Evolutionary conservation across 2,329 filamentous ascomycete genomes (phyloP).

Genomic region (Zymoseptoria ardabiliae): DNA sequence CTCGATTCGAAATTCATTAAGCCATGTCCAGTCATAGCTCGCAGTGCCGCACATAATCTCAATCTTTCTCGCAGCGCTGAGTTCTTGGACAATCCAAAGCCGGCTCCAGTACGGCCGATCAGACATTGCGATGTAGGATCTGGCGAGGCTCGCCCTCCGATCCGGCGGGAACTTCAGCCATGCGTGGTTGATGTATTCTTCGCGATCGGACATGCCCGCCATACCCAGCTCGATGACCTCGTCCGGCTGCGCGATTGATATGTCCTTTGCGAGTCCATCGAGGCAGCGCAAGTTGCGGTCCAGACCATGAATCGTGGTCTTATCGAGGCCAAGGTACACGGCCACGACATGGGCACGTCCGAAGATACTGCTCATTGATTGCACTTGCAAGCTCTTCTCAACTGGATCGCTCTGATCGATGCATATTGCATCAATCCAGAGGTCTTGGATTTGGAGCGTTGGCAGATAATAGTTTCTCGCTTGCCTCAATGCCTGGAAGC

Average conservation of each 20-base stretch:
- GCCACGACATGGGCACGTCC: neutral
- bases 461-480: neutral
- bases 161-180: neutral
- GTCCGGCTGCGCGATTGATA: neutral
- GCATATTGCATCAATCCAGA: slow-evolving; percentile 4
- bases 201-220: neutral
- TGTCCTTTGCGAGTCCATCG: neutral
- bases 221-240: neutral
- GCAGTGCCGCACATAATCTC: neutral
- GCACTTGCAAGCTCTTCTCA: slow-evolving; percentile 4
- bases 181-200: neutral
- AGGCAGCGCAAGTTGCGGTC: neutral
- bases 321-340: neutral
- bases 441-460: neutral
- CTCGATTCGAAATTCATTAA: neutral
- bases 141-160: neutral
- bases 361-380: slow-evolving; percentile 1
- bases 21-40: neutral
- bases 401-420: slow-evolving; percentile 1
- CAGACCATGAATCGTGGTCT: neutral
- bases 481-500: slow-evolving; percentile 1
- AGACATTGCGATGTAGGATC: neutral
- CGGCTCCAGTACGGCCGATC: slow-evolving; percentile 2
- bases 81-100: slow-evolving; percentile 7
- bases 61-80: neutral